Evolutionary conservation across 306 rosid species (phyloP).

Genomic region (Ochetophila trinervis): DNA sequence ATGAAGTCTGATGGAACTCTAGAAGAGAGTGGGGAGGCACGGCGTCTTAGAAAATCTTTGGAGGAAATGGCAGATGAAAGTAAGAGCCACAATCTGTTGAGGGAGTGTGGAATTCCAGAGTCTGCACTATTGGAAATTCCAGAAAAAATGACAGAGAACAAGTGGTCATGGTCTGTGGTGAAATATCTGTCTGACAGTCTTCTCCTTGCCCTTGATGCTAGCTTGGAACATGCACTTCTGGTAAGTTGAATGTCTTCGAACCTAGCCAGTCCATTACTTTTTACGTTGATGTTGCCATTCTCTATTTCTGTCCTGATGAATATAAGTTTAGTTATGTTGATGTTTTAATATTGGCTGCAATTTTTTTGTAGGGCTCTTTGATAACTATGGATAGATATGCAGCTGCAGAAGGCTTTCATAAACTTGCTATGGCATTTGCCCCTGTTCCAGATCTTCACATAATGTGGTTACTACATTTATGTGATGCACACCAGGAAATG

Average conservation of each 20-base stretch:
- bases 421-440: constrained; percentile 96
- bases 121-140: constrained; percentile 61
- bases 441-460: constrained; percentile 99
- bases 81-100: constrained; percentile 56
- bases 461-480: constrained; percentile 97
- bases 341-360: constrained; percentile 12
- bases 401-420: constrained; percentile 88
- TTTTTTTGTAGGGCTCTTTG: constrained; percentile 58
- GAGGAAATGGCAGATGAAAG: constrained; percentile 82
- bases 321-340: constrained; percentile 1
- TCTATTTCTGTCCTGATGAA: constrained; percentile 3
- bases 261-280: neutral
- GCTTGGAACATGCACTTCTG: constrained; percentile 92
- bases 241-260: constrained; percentile 40
- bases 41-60: constrained; percentile 74
- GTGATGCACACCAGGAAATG: constrained; percentile 99
- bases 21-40: constrained; percentile 98
- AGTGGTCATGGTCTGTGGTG: constrained; percentile 94
- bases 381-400: constrained; percentile 97
- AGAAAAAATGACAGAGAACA: constrained; percentile 62
- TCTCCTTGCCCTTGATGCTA: constrained; percentile 93
- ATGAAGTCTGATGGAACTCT: constrained; percentile 91
- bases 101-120: constrained; percentile 77
- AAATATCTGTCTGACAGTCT: constrained; percentile 83
- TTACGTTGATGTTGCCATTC: neutral